Conservation (phyloP, 768 basidiomycete genomes). For the Serendipita vermifera region DNA sequence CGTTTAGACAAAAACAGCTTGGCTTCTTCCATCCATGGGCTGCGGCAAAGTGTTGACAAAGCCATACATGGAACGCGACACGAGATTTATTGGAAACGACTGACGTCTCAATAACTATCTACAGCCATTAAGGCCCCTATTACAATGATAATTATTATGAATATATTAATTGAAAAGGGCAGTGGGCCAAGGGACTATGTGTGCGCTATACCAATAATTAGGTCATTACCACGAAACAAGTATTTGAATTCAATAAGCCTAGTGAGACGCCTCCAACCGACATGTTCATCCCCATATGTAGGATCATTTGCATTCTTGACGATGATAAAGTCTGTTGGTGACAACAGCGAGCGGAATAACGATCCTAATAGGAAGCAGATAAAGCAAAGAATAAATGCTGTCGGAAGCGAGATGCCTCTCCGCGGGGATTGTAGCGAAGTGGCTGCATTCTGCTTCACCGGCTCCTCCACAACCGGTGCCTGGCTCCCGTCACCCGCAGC, state of each 20-base stretch:
- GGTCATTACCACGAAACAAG: constrained; percentile 22
- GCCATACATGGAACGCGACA: no score
- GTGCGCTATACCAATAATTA: background rate
- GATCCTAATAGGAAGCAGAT: constrained; percentile 89
- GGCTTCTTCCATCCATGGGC: no score
- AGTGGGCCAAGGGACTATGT: constrained; percentile 10
- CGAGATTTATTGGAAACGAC: no score
- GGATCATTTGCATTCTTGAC: constrained; percentile 24
- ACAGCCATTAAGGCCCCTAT: no score
- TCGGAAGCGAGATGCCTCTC: constrained; percentile 33
- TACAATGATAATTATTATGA: no score
- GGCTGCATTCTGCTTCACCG: constrained; percentile 9
- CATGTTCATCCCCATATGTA: constrained; percentile 32
- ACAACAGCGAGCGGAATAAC: constrained; percentile 72
- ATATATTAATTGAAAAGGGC: background rate
- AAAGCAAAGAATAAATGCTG: constrained; percentile 62
- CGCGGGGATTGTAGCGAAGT: constrained; percentile 10
- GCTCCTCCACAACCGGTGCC: background rate
- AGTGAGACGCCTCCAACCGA: constrained; percentile 75
- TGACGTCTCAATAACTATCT: no score
- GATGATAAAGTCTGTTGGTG: constrained; percentile 74
- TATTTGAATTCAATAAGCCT: constrained; percentile 73
- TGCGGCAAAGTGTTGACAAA: no score
- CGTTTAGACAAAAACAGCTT: no score
- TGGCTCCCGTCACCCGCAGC: background rate